These are phyloP conservation scores for Pleurotus tuber-regium DNA, from an alignment of 768 basidiomycete genomes.

Conservation along the genomic window DNA sequence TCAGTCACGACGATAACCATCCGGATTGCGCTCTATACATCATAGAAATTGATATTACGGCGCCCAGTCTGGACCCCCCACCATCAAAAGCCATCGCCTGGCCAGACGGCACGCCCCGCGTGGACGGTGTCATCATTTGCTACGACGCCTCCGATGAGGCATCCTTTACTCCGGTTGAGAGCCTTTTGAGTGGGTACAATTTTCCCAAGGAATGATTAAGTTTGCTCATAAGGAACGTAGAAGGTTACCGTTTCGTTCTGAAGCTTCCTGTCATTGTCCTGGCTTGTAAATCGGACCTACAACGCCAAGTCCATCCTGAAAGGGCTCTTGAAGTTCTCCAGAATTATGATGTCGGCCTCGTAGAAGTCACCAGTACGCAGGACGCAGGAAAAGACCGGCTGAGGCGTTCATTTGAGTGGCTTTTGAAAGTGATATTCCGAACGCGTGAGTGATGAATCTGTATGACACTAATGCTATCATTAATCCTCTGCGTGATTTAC, in stretches of 20 bases:
- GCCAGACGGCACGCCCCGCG: slow-evolving; percentile 52
- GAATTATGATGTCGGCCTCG: slow-evolving; percentile 71
- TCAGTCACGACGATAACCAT: slow-evolving; percentile 32
- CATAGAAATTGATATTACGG: slow-evolving; percentile 52
- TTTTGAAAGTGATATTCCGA: slow-evolving; percentile 64
- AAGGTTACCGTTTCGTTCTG: slow-evolving; percentile 48
- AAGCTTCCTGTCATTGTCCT: slow-evolving; percentile 71
- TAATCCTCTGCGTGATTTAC: too few relatives aligned
- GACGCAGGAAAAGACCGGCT: slow-evolving; percentile 70
- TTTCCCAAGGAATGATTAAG: background rate
- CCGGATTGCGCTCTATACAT: slow-evolving; percentile 47
- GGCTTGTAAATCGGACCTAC: slow-evolving; percentile 84
- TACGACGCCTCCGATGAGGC: slow-evolving; percentile 68
- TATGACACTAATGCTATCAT: slow-evolving; percentile 7
- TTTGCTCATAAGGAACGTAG: slow-evolving; percentile 34
- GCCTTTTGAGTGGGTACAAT: slow-evolving; percentile 63
- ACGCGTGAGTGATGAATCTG: slow-evolving; percentile 29
- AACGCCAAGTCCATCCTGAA: slow-evolving; percentile 54
- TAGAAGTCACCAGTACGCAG: slow-evolving; percentile 61
- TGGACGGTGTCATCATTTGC: slow-evolving; percentile 83
- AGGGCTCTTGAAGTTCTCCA: slow-evolving; percentile 48
- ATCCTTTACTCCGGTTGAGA: slow-evolving; percentile 67
- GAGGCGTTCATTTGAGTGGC: slow-evolving; percentile 68
- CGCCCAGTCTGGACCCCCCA: slow-evolving; percentile 27
- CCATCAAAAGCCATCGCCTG: slow-evolving; percentile 31